Evolutionary conservation across 208 protist genomes (phyloP).

Genomic region (Trypanosoma brucei): DNA sequence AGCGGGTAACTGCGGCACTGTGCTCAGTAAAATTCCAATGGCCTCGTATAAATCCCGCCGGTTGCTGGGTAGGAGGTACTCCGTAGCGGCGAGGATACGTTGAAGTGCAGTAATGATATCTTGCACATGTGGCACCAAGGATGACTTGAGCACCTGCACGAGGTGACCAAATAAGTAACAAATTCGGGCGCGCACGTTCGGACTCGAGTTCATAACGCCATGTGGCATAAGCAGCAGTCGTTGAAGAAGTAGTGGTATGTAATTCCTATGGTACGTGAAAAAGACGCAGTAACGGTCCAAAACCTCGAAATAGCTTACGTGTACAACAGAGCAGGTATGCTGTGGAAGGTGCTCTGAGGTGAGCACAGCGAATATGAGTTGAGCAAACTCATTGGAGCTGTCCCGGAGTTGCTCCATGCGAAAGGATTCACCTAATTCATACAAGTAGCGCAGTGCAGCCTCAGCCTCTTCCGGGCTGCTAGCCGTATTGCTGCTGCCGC

Average conservation of each 20-base stretch:
- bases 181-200: constrained; percentile 49
- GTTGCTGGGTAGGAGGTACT: constrained; percentile 34
- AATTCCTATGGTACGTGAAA: constrained; percentile 50
- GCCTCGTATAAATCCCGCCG: constrained; percentile 69
- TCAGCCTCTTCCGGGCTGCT: constrained; percentile 37
- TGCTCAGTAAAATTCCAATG: constrained; percentile 55
- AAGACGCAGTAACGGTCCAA: constrained; percentile 68
- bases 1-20: neutral
- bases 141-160: constrained; percentile 40
- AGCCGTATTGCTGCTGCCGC: neutral
- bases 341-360: constrained; percentile 33
- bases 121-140: constrained; percentile 34
- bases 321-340: constrained; percentile 31
- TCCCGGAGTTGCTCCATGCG: constrained; percentile 47
- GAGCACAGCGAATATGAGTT: constrained; percentile 49
- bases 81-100: constrained; percentile 35
- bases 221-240: constrained; percentile 56
- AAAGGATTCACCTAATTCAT: constrained; percentile 67
- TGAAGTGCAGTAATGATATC: constrained; percentile 62
- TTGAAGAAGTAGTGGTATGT: constrained; percentile 59
- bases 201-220: constrained; percentile 59
- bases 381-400: constrained; percentile 28
- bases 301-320: constrained; percentile 76
- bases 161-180: constrained; percentile 74
- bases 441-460: constrained; percentile 67